A percentile compares a stretch with the other conserved stretches of the same genome.
These are phyloP conservation scores for Psilocybe subaeruginosa DNA, from an alignment of 768 basidiomycete species.

Conservation along the genomic window DNA sequence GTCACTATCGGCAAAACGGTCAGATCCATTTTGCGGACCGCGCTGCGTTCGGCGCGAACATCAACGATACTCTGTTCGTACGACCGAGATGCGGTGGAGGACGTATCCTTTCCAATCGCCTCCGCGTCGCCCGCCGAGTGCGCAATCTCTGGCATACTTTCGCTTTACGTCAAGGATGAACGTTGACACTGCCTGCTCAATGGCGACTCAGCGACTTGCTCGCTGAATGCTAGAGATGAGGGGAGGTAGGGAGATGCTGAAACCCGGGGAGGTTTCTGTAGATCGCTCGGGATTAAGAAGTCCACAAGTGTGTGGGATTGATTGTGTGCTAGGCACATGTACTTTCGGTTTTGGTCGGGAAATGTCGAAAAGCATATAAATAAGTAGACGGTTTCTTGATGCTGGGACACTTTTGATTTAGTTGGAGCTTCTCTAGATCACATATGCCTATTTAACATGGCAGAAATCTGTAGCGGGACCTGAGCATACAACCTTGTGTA, in stretches of 20 bases:
- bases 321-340: neutral
- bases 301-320: neutral
- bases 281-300: neutral
- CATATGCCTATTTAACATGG: neutral
- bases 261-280: neutral
- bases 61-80: constrained; percentile 3
- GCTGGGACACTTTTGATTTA: neutral
- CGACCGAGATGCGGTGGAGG: neutral
- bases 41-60: constrained; percentile 13
- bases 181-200: neutral
- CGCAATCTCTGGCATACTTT: neutral
- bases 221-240: neutral
- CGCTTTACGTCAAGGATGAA: neutral
- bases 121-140: neutral
- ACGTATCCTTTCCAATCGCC: neutral
- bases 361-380: neutral
- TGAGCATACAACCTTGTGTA: neutral
- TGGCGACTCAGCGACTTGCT: neutral
- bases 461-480: neutral
- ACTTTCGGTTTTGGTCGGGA: neutral
- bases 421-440: neutral
- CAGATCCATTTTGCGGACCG: constrained; percentile 27
- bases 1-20: constrained; percentile 35
- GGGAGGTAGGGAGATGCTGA: neutral
- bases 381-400: neutral